Percentiles rank a stretch among this genome's conserved stretches.
Conservation (phyloP, 2,329 filamentous ascomycete species). For the Mycosphaerella sp. region DNA sequence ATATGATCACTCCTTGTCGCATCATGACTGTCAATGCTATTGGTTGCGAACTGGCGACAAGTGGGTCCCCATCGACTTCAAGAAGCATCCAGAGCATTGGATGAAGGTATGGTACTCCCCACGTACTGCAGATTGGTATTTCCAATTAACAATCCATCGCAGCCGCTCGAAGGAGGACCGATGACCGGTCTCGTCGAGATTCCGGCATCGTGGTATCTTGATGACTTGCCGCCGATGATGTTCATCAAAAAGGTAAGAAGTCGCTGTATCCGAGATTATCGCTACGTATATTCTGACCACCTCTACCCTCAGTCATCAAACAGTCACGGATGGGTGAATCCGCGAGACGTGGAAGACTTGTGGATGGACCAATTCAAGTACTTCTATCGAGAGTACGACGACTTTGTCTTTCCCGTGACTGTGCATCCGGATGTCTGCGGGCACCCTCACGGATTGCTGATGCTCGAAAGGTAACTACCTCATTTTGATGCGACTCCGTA, state of each 20-base stretch:
- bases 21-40: constrained; percentile 60
- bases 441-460: constrained; percentile 63
- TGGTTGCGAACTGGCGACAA: constrained; percentile 57
- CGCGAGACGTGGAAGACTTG: constrained; percentile 57
- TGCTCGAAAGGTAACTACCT: constrained; percentile 57
- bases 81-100: constrained; percentile 52
- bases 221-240: constrained; percentile 58
- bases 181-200: constrained; percentile 61
- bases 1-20: constrained; percentile 62
- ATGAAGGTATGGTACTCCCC: constrained; percentile 45
- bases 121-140: not conserved
- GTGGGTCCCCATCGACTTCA: constrained; percentile 64
- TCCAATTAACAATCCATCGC: not conserved
- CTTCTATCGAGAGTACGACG: constrained; percentile 69
- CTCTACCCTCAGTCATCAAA: constrained; percentile 42
- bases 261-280: too few species aligned
- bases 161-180: constrained; percentile 51
- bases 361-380: constrained; percentile 65
- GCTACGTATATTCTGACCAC: too few species aligned
- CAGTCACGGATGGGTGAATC: constrained; percentile 53
- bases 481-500: not conserved
- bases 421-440: constrained; percentile 70
- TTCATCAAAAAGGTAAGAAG: constrained; percentile 54
- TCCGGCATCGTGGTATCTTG: constrained; percentile 59
- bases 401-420: constrained; percentile 71